Base-by-base conservation (phyloP, 352 stramenopile genomes). In the Globisporangium canariense region DNA sequence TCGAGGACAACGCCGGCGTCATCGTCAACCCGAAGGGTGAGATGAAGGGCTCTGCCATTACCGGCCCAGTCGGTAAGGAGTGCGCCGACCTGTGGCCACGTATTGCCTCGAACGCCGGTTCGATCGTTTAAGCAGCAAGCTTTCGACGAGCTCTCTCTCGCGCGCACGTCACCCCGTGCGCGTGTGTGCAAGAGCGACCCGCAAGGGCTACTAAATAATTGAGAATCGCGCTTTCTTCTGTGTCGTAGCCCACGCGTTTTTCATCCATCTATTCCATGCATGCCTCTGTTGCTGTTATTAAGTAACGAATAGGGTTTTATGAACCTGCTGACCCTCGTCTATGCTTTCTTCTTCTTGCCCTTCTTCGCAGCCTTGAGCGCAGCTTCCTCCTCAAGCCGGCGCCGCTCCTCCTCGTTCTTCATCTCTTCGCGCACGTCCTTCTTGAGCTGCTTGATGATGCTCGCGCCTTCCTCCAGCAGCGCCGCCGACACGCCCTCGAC, bases 1-100 rank as follows among this genome's bases (percentile, higher is more conserved):
- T 99, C 74, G 98, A 99, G 79, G 92, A 99, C 88, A 99, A 99
- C 87, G 98, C 98, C 59, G 98, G 97, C 79, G 98, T 99, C 47
- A 99, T 99, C 79, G 98, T 99, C 60, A 99, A 99, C 90, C 98
- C 98, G 66, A 99, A 99, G 95, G 98, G 98, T 75, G 98, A 99
- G 86, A 99, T 99, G 98, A 99, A 99, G 92, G 98, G 94, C 65
- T 99, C 96, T 73, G 98, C 97, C 71, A 99, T 99, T 65, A 99
- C 97, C 65, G 98, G 98, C 76, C 98, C 98, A 51, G 97, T 99
- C 68, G 97, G 96, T 63, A 99, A 99, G 93, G 98, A 99, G 83
- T 99, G 97, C 88, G 98, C 98, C 38, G 98, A 99, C 84, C 83
- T 99, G 72, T 99, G 98, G 98, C 98, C 98, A 58, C 96, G 97